Evolutionary conservation across 108 stramenopile species (phyloP).

Genomic region (Skeletonema costatum): DNA sequence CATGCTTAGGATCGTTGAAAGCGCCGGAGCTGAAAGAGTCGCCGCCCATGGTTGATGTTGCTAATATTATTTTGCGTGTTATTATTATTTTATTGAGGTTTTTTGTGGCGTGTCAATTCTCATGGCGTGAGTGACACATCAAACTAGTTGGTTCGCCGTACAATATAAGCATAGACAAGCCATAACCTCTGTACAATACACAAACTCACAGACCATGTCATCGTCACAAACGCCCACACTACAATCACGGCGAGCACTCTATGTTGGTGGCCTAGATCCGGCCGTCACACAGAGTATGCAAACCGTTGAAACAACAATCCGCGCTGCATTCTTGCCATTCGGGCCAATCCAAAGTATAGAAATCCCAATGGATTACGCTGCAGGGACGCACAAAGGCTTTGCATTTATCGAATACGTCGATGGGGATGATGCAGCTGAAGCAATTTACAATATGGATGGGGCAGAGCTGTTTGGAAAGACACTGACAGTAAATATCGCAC

Average conservation of each 20-base stretch:
- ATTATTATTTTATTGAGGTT: not conserved
- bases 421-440: conserved; percentile 87
- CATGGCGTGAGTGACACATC: not conserved
- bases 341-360: conserved; percentile 67
- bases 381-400: conserved; percentile 83
- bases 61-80: not conserved
- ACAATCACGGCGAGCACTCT: conserved; percentile 56
- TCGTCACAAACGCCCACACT: conserved; percentile 23
- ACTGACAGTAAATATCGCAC: conserved; percentile 86
- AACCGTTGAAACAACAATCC: conserved; percentile 71
- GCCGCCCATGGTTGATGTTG: conserved; percentile 13
- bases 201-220: conserved; percentile 3
- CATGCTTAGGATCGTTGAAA: conserved; percentile 43
- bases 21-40: conserved; percentile 27
- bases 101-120: not conserved
- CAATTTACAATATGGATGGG: conserved; percentile 96
- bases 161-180: too few species aligned
- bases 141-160: too few species aligned
- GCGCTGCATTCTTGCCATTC: conserved; percentile 96
- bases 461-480: conserved; percentile 87
- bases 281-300: conserved; percentile 33
- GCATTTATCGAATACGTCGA: conserved; percentile 94
- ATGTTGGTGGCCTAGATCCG: conserved; percentile 92
- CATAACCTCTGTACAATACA: too few species aligned
- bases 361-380: conserved; percentile 80